Evolutionary conservation across 768 basidiomycete genomes (phyloP).

Genomic region (Dioszegia crocea): DNA sequence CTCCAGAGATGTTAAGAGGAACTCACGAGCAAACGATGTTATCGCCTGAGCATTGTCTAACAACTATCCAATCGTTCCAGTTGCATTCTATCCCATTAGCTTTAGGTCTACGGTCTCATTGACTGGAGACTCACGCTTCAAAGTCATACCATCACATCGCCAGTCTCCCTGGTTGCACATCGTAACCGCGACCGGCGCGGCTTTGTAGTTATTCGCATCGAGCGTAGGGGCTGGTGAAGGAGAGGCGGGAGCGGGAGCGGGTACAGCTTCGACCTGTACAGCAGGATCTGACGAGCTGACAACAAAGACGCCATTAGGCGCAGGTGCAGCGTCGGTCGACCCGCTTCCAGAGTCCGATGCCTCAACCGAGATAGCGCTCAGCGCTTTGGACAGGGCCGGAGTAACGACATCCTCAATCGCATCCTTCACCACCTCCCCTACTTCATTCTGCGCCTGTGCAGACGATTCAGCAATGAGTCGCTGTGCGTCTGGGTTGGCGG

Average conservation of each 20-base stretch:
- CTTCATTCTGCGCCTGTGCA: background rate
- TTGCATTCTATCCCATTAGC: slow-evolving; percentile 15
- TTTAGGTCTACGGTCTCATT: too few relatives aligned
- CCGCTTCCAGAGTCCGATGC: background rate
- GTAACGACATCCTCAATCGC: slow-evolving; percentile 4
- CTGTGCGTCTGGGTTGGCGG: background rate
- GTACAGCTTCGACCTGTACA: background rate
- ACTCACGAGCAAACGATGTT: slow-evolving; percentile 24
- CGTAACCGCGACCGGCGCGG: background rate
- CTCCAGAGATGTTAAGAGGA: background rate
- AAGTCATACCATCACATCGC: slow-evolving; percentile 13
- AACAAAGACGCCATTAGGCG: background rate
- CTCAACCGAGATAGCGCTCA: background rate
- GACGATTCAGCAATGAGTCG: background rate
- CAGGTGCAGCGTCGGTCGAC: background rate
- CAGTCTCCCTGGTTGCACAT: slow-evolving; percentile 15
- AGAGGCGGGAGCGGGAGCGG: background rate
- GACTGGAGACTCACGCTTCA: slow-evolving; percentile 24
- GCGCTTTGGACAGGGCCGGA: background rate
- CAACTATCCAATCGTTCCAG: slow-evolving; percentile 17
- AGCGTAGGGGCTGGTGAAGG: background rate
- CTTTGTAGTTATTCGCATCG: background rate
- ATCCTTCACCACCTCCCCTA: background rate
- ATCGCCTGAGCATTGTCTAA: slow-evolving; percentile 18
- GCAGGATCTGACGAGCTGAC: background rate